Evolutionary conservation across 2,329 filamentous ascomycete genomes (phyloP).

Genomic region (Didymella arachidicola): DNA sequence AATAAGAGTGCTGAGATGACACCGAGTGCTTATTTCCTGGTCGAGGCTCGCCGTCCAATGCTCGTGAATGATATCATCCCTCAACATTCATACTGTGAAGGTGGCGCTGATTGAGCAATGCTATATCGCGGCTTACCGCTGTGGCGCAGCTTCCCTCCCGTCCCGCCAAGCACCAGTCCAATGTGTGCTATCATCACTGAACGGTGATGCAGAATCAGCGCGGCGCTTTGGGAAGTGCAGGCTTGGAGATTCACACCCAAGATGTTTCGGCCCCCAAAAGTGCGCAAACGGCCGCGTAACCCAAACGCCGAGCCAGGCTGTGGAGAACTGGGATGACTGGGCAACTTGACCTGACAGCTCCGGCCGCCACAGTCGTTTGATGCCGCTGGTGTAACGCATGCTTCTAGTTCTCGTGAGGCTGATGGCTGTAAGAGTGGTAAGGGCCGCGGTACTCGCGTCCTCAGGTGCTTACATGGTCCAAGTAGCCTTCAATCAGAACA

Average conservation of each 20-base stretch:
- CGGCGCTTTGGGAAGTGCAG: not conserved
- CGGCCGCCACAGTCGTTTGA: constrained; percentile 1
- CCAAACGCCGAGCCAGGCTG: constrained; percentile 23
- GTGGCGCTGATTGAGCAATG: constrained; percentile 1
- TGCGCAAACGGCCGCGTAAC: constrained; percentile 2
- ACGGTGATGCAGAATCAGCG: not conserved
- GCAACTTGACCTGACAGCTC: not conserved
- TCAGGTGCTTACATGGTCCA: not conserved
- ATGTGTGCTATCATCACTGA: not conserved
- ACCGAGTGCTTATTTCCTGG: not conserved
- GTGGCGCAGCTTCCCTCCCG: constrained; percentile 29
- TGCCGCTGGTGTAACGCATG: not conserved
- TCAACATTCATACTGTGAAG: not conserved
- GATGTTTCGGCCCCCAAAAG: constrained; percentile 7
- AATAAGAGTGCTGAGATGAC: not conserved
- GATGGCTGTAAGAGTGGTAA: constrained; percentile 7
- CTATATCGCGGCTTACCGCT: constrained; percentile 26
- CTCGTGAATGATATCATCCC: not conserved
- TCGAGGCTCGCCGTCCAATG: not conserved
- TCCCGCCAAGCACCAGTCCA: not conserved
- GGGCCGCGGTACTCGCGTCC: not conserved
- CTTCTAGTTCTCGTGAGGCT: not conserved
- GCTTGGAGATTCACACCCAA: not conserved
- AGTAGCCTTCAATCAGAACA: constrained; percentile 1
- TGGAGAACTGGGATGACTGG: constrained; percentile 20